A percentile compares a stretch with the other conserved stretches of the same genome.
These are phyloP conservation scores for Orychophragmus violaceus DNA, from an alignment of 345 rosid genomes.

Conservation along the genomic window DNA sequence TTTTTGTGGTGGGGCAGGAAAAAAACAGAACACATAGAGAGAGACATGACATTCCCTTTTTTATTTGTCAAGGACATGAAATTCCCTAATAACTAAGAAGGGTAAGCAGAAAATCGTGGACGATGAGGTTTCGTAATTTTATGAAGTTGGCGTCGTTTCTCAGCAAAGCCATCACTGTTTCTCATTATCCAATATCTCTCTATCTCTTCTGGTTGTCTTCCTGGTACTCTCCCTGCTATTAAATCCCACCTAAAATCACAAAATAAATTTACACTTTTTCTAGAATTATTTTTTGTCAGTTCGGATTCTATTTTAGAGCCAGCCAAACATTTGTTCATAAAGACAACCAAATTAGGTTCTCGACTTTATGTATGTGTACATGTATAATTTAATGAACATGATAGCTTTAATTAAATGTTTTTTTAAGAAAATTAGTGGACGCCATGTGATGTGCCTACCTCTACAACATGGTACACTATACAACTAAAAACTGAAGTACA, in stretches of 20 bases:
- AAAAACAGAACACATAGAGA: background rate
- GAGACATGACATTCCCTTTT: background rate
- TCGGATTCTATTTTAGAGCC: background rate
- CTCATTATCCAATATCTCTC: constrained; percentile 80
- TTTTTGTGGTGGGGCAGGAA: background rate
- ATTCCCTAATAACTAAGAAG: background rate
- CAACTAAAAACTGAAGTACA: constrained; percentile 2
- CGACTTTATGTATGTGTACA: background rate
- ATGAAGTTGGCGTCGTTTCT: constrained; percentile 33
- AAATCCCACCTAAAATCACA: constrained; percentile 52
- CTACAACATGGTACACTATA: constrained; percentile 16
- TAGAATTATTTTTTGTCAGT: background rate
- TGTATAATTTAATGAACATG: constrained; percentile 4
- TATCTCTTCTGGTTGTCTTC: constrained; percentile 59
- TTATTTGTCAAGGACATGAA: no score
- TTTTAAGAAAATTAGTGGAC: constrained; percentile 7
- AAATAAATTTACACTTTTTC: background rate
- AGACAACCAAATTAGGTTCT: background rate
- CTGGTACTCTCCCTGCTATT: constrained; percentile 69
- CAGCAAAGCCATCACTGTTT: constrained; percentile 44
- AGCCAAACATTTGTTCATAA: background rate
- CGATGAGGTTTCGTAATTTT: constrained; percentile 7
- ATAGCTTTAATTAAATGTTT: background rate
- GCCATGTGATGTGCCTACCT: constrained; percentile 22
- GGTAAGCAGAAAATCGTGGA: constrained; percentile 21